These are phyloP conservation scores for Neltuma alba DNA, from an alignment of 306 rosid genomes.

Conservation along the genomic window DNA sequence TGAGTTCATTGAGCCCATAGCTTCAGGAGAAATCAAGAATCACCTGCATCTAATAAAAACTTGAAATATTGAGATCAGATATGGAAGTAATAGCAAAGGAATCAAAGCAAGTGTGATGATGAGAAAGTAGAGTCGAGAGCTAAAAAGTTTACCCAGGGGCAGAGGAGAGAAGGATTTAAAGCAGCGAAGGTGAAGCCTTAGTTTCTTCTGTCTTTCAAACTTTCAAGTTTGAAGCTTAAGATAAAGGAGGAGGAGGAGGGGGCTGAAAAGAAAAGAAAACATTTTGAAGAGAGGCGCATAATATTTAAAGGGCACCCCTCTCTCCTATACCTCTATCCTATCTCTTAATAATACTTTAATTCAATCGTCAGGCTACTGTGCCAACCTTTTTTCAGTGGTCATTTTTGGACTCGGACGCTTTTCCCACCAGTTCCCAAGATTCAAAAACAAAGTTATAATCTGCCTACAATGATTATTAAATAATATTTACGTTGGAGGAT, in stretches of 20 bases:
- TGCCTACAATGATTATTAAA: slow-evolving; percentile 45
- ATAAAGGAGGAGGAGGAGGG: slow-evolving; percentile 26
- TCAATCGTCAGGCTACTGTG: slow-evolving; percentile 21
- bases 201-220: slow-evolving; percentile 19
- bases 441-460: slow-evolving; percentile 45
- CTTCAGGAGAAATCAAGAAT: slow-evolving; percentile 34
- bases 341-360: background rate
- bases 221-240: slow-evolving; percentile 22
- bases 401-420: slow-evolving; percentile 53
- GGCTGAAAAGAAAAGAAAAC: slow-evolving; percentile 54
- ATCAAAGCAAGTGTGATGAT: background rate
- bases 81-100: background rate
- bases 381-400: slow-evolving; percentile 58
- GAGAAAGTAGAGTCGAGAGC: background rate
- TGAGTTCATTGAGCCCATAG: slow-evolving; percentile 72
- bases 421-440: slow-evolving; percentile 52
- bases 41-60: slow-evolving; percentile 45
- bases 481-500: slow-evolving; percentile 44
- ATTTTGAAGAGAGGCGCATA: slow-evolving; percentile 35
- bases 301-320: slow-evolving; percentile 42
- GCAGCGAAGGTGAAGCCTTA: slow-evolving; percentile 3
- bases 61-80: slow-evolving; percentile 12
- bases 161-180: slow-evolving; percentile 40
- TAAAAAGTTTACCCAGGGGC: slow-evolving; percentile 28
- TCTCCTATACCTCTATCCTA: slow-evolving; percentile 13